These are phyloP conservation scores for Musa balbisiana DNA, from an alignment of 202 grass and related monocot species.

Conservation along the genomic window DNA sequence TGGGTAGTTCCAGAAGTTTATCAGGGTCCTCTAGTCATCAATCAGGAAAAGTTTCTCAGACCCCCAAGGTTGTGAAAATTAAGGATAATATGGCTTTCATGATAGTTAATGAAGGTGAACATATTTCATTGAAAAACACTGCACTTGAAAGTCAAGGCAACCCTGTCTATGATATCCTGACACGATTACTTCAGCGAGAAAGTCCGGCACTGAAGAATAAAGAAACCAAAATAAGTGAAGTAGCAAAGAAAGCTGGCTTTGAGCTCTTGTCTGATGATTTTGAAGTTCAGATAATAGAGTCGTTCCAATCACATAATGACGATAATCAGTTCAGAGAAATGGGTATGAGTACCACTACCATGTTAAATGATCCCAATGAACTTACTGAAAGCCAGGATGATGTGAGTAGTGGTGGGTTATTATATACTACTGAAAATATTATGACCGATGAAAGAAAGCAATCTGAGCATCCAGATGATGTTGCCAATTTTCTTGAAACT, in stretches of 20 bases:
- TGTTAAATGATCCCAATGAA: constrained; percentile 23
- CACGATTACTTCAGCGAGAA: constrained; percentile 59
- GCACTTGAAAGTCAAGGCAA: constrained; percentile 27
- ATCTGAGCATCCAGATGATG: constrained; percentile 32
- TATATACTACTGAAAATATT: constrained; percentile 22
- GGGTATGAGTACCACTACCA: constrained; percentile 9
- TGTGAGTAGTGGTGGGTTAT: constrained; percentile 27
- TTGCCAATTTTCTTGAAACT: constrained; percentile 14
- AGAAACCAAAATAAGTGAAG: constrained; percentile 59
- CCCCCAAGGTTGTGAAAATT: constrained; percentile 50
- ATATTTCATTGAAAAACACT: constrained; percentile 43
- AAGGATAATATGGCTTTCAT: constrained; percentile 76
- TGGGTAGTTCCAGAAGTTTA: constrained; percentile 27
- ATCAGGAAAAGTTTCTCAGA: constrained; percentile 40
- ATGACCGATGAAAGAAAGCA: constrained; percentile 31
- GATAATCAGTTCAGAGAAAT: constrained; percentile 11
- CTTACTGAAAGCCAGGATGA: constrained; percentile 19
- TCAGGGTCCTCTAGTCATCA: constrained; percentile 27
- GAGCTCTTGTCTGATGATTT: constrained; percentile 63
- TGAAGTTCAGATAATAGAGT: constrained; percentile 39
- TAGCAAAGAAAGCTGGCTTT: constrained; percentile 64
- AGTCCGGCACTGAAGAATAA: constrained; percentile 39
- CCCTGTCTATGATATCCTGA: constrained; percentile 59
- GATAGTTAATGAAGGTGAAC: constrained; percentile 61
- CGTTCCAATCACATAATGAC: constrained; percentile 28